Percentiles rank a stretch among this genome's conserved stretches.
phyloP scores from a whole-genome alignment of 768 basidiomycete genomes.

The Kwoniella dendrophila region DNA sequence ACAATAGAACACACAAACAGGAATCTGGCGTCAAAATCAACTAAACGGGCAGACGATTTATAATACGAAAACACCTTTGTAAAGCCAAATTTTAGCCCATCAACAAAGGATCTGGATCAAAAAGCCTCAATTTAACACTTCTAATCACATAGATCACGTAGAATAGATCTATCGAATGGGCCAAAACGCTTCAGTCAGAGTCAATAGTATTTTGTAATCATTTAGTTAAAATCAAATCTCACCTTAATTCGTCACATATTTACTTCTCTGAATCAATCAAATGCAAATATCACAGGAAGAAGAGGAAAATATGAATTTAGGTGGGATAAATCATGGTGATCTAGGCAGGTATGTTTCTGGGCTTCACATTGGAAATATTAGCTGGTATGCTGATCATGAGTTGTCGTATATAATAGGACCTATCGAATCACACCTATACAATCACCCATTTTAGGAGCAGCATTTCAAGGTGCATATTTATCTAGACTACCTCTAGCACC shows the following conservation, averaged over 20 bases:
- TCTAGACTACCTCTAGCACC: slow-evolving; percentile 83
- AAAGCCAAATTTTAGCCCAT: too few relatives aligned
- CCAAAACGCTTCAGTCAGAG: too few relatives aligned
- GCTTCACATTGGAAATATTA: neutral
- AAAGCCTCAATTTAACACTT: too few relatives aligned
- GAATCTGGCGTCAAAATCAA: too few relatives aligned
- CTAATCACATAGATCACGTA: too few relatives aligned
- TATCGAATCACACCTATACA: slow-evolving; percentile 86
- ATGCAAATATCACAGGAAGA: slow-evolving; percentile 11
- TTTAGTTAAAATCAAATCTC: neutral
- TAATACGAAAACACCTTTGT: too few relatives aligned
- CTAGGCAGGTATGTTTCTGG: slow-evolving; percentile 34
- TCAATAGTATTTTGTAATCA: too few relatives aligned
- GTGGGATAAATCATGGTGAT: slow-evolving; percentile 39
- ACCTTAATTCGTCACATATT: neutral
- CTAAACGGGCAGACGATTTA: too few relatives aligned
- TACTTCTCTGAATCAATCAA: neutral
- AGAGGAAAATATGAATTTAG: slow-evolving; percentile 39
- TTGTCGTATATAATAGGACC: slow-evolving; percentile 43
- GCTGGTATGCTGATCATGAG: neutral
- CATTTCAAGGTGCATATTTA: slow-evolving; percentile 72
- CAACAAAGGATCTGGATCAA: too few relatives aligned
- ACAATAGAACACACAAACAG: too few relatives aligned
- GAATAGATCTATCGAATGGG: too few relatives aligned
- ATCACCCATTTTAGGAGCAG: slow-evolving; percentile 77